Percentiles rank a stretch among this genome's conserved stretches.
These are phyloP conservation scores for Dactylellina drechsleri DNA, from an alignment of 2,329 filamentous ascomycete genomes.

Conservation along the genomic window DNA sequence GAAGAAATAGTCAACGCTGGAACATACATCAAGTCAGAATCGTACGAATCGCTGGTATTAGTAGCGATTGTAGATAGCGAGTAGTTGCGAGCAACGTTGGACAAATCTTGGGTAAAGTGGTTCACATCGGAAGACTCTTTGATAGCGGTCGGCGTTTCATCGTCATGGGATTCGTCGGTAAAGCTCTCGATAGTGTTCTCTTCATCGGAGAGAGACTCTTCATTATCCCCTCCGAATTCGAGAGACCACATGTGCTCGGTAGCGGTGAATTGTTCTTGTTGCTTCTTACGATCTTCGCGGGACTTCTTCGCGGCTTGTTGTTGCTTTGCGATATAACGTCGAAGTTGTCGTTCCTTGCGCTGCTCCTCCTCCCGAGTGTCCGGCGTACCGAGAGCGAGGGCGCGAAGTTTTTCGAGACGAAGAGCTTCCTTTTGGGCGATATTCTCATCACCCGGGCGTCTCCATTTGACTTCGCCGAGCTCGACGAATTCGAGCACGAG, in stretches of 20 bases:
- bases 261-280: conserved; percentile 43
- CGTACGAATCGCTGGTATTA: conserved; percentile 61
- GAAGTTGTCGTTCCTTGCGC: conserved; percentile 67
- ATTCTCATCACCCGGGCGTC: conserved; percentile 84
- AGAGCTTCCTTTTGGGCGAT: conserved; percentile 84
- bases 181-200: conserved; percentile 51
- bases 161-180: conserved; percentile 54
- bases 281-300: conserved; percentile 57
- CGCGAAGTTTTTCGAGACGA: conserved; percentile 66
- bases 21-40: conserved; percentile 82
- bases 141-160: conserved; percentile 51
- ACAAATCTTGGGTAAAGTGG: conserved; percentile 43
- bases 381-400: conserved; percentile 66
- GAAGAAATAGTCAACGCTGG: conserved; percentile 89
- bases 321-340: conserved; percentile 53
- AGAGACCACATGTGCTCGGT: conserved; percentile 60
- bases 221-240: conserved; percentile 58
- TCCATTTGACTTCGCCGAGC: conserved; percentile 92
- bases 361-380: conserved; percentile 71
- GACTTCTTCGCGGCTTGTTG: conserved; percentile 59
- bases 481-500: conserved; percentile 96
- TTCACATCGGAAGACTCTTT: conserved; percentile 49
- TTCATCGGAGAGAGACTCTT: conserved; percentile 48
- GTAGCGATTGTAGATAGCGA: conserved; percentile 53
- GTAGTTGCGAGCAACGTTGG: conserved; percentile 40